Conservation (phyloP, 78 protist species). For the Diacronema lutheri region DNA sequence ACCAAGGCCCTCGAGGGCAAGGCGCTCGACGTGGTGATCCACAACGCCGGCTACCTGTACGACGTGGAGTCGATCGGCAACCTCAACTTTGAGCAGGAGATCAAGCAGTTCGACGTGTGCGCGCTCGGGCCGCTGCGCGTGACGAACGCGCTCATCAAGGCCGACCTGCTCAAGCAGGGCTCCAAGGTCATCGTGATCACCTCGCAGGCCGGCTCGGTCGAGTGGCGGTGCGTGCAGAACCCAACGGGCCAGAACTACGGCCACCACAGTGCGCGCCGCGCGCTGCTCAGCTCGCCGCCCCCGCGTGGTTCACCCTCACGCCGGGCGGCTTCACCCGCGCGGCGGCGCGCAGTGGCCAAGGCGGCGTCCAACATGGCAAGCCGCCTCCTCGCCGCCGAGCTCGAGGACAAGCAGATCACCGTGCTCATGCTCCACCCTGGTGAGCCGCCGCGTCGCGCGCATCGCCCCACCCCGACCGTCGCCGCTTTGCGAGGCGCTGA, state of each 20-base stretch:
- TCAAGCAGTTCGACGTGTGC: slow-evolving; percentile 29
- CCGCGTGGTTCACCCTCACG: too few species aligned
- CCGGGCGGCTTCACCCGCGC: too few species aligned
- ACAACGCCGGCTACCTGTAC: slow-evolving; percentile 43
- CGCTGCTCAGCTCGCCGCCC: too few species aligned
- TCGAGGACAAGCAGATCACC: not conserved
- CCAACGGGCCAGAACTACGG: not conserved
- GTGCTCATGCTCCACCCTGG: slow-evolving; percentile 17
- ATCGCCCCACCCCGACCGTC: too few species aligned
- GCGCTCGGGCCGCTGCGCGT: slow-evolving; percentile 37
- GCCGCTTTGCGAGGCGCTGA: too few species aligned
- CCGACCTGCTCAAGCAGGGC: slow-evolving; percentile 2
- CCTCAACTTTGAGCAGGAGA: slow-evolving; percentile 20
- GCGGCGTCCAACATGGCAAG: not conserved
- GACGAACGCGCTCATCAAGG: not conserved
- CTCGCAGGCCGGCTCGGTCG: slow-evolving; percentile 20
- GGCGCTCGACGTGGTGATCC: slow-evolving; percentile 27
- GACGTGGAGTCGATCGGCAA: slow-evolving; percentile 15
- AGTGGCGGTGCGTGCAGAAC: slow-evolving; percentile 23
- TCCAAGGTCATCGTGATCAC: not conserved
- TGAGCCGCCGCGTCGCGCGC: too few species aligned
- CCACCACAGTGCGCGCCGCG: not conserved
- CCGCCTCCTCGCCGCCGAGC: slow-evolving; percentile 21
- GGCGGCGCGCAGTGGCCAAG: too few species aligned
- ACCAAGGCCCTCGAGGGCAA: not conserved